A percentile compares a stretch with the other conserved stretches of the same genome.
phyloP scores from a whole-genome alignment of 768 basidiomycete genomes.

The Hortiboletus campestris region DNA sequence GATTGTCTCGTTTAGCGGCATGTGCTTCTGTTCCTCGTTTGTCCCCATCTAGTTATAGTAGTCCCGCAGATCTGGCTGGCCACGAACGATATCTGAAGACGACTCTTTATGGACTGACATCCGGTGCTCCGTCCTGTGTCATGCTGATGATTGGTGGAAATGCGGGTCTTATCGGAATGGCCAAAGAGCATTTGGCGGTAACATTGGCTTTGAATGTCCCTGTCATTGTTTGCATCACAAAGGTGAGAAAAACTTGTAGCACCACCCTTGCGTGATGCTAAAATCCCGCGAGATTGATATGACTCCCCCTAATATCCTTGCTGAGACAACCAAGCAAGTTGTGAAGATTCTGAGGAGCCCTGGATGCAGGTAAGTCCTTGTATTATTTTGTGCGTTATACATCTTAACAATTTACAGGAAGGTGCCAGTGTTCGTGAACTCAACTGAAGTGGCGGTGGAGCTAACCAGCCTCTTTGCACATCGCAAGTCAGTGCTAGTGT shows the following conservation, averaged over 20 bases:
- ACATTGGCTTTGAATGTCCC: conserved; percentile 92
- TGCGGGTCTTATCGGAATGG: conserved; percentile 89
- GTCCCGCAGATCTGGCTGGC: conserved; percentile 79
- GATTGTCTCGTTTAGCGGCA: conserved; percentile 91
- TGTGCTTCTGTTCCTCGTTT: conserved; percentile 6
- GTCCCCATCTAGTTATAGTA: not conserved
- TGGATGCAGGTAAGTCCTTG: conserved; percentile 70
- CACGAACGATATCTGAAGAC: conserved; percentile 94
- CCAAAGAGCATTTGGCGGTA: conserved; percentile 95
- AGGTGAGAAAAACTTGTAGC: conserved; percentile 45
- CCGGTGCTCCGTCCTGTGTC: conserved; percentile 88
- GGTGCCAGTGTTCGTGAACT: conserved; percentile 81
- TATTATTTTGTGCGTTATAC: not conserved
- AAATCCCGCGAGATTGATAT: conserved; percentile 69
- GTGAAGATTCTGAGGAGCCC: conserved; percentile 90
- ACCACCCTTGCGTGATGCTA: conserved; percentile 2
- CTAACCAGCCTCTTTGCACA: conserved; percentile 70
- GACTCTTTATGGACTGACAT: conserved; percentile 92
- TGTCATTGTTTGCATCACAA: conserved; percentile 91
- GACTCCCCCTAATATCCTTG: conserved; percentile 90
- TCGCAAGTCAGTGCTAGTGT: conserved; percentile 52
- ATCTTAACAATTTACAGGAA: conserved; percentile 48
- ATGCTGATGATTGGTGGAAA: conserved; percentile 95
- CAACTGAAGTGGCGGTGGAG: conserved; percentile 77
- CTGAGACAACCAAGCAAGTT: conserved; percentile 91